Evolutionary conservation across 1,284 basidiomycete genomes (phyloP), one percentile per base, ranked within the genome.

Genomic region (Cutaneotrichosporon cavernicola): DNA sequence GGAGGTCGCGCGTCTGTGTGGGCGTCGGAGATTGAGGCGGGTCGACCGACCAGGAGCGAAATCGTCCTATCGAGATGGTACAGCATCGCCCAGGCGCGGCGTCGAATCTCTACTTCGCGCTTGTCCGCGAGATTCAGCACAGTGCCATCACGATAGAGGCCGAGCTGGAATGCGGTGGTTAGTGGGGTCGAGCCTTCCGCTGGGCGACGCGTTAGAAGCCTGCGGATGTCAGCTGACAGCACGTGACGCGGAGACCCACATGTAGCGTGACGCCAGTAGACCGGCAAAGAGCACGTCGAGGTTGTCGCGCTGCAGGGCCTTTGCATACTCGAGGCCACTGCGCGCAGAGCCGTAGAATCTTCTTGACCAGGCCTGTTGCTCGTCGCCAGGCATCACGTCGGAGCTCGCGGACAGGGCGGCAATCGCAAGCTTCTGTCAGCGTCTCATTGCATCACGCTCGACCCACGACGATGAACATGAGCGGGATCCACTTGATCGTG

Each of bases 401-500:
- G 73, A 61, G 0, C 78, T 74, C 0, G 80, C 80, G 2, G 80
- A 81, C 34, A 82, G 62, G 0, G 80, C 78, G 0, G 80, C 78
- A 57, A 82, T 81, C 0, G 81, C 81, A 30, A 82, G 73, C 79
- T 82, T 57, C 10, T 36, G 36, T 63, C 26, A 67, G 67, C 43
- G 64, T 21, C 21, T 22, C 18, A 16, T 40, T 8, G 46, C 11
- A 40, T 8, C 21, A 46, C 50, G 18, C 9, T 13, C 21, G 13
- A 76, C 79, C 65, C 62, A 81, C 81, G 38, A 80, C 77, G 58
- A 82, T 81, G 74, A 81, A 82, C 69, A 81, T 72, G 38, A 82
- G 60, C 2, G 80, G 80, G 9, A 82, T 71, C 81, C 81, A 82
- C 63, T 80, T 80, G 21, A 82, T 68, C 8, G 74, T 78, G 46